A percentile compares a stretch with the other conserved stretches of the same genome.
These are phyloP conservation scores for Grammothele lineata DNA, from an alignment of 768 basidiomycete genomes.

Conservation along the genomic window DNA sequence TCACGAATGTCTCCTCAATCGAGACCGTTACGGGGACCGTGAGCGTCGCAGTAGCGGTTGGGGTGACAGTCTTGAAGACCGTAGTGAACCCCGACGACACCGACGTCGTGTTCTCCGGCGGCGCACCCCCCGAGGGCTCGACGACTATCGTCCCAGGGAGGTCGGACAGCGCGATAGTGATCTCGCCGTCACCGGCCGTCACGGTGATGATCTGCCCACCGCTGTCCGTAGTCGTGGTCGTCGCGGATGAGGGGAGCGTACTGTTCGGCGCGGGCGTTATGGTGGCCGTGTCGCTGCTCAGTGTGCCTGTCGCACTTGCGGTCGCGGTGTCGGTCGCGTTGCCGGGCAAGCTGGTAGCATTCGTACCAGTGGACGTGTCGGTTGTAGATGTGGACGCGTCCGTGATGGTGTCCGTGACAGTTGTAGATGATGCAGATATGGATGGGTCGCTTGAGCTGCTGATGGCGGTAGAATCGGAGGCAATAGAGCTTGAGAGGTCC, in stretches of 20 bases:
- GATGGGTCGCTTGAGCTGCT: background rate
- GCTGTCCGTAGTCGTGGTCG: background rate
- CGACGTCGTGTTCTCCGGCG: constrained; percentile 9
- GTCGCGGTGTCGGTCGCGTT: too few relatives aligned
- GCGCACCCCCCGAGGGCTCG: constrained; percentile 11
- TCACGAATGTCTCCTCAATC: constrained; percentile 15
- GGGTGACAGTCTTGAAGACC: constrained; percentile 22
- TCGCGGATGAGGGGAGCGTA: background rate
- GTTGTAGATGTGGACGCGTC: too few relatives aligned
- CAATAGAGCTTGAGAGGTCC: too few relatives aligned
- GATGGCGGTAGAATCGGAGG: background rate
- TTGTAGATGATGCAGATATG: background rate
- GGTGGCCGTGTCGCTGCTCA: background rate
- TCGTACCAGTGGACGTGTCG: too few relatives aligned
- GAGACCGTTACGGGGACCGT: constrained; percentile 19
- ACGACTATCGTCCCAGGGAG: constrained; percentile 12
- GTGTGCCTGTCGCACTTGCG: background rate
- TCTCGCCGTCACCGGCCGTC: constrained; percentile 7
- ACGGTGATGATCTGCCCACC: constrained; percentile 6
- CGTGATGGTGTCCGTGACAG: background rate
- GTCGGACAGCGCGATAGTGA: constrained; percentile 6
- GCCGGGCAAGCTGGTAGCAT: too few relatives aligned
- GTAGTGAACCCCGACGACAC: constrained; percentile 18
- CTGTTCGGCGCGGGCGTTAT: background rate
- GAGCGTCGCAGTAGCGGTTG: constrained; percentile 18